These are phyloP conservation scores for Rhododendron vialii DNA, from an alignment of 148 eudicot genomes.

Conservation along the genomic window DNA sequence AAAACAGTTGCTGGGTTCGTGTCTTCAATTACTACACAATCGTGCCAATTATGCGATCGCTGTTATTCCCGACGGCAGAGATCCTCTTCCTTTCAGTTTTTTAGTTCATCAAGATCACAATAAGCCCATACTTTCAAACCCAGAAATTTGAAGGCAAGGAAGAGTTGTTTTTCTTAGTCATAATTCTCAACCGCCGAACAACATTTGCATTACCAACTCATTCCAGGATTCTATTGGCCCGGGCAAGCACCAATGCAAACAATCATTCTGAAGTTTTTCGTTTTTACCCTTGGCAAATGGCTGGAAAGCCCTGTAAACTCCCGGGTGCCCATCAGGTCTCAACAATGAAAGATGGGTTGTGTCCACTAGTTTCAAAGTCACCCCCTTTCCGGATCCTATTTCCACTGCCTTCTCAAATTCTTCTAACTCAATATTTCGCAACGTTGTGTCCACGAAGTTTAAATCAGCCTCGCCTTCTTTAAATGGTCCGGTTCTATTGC, in stretches of 20 bases:
- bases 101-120: neutral
- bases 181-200: constrained; percentile 26
- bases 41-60: neutral
- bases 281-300: constrained; percentile 53
- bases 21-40: neutral
- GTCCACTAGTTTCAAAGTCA: constrained; percentile 46
- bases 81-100: neutral
- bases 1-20: neutral
- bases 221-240: constrained; percentile 94
- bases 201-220: constrained; percentile 53
- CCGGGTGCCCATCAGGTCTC: constrained; percentile 91
- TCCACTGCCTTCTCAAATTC: constrained; percentile 43
- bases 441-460: constrained; percentile 25
- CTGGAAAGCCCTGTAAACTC: constrained; percentile 54
- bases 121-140: neutral
- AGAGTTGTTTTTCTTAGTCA: neutral
- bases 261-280: constrained; percentile 68
- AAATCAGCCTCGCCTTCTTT: constrained; percentile 37
- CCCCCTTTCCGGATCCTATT: constrained; percentile 20
- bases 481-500: constrained; percentile 50
- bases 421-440: constrained; percentile 55
- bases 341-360: constrained; percentile 51
- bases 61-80: neutral
- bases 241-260: constrained; percentile 96
- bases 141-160: neutral